Evolutionary conservation across 495 filamentous ascomycete species (phyloP).

Genomic region (Opeltia flavorubescens): DNA sequence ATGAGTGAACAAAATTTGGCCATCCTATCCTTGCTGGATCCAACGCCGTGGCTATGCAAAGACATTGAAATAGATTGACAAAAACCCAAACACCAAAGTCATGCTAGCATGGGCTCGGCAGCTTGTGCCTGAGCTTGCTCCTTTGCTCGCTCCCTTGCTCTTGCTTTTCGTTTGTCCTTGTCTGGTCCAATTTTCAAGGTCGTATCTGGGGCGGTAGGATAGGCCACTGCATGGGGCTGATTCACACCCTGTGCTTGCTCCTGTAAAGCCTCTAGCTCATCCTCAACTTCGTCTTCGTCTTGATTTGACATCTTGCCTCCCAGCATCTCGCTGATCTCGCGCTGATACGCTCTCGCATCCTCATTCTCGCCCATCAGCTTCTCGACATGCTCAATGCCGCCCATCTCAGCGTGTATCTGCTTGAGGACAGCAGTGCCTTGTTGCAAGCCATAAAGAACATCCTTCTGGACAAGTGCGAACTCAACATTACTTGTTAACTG

Average conservation of each 20-base stretch:
- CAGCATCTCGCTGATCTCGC: constrained; percentile 85
- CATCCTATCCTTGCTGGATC: neutral
- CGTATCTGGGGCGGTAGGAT: constrained; percentile 47
- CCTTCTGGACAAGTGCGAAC: constrained; percentile 90
- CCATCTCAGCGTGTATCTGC: constrained; percentile 92
- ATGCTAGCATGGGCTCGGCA: constrained; percentile 16
- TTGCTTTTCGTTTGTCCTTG: constrained; percentile 23
- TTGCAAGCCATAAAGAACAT: constrained; percentile 81
- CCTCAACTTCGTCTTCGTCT: constrained; percentile 95
- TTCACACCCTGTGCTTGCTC: constrained; percentile 41
- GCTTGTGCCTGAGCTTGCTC: constrained; percentile 15
- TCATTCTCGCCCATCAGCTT: constrained; percentile 83
- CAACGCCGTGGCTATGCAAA: constrained; percentile 15
- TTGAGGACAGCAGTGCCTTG: constrained; percentile 81
- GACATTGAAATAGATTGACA: neutral
- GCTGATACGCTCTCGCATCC: constrained; percentile 78
- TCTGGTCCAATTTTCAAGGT: constrained; percentile 20
- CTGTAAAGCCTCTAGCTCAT: constrained; percentile 74
- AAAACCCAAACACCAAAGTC: neutral
- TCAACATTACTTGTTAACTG: constrained; percentile 72
- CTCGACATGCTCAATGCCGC: constrained; percentile 82
- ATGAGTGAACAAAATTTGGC: too few relatives aligned
- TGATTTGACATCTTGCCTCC: constrained; percentile 72
- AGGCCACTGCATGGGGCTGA: constrained; percentile 14
- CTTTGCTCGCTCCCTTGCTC: constrained; percentile 19